Evolutionary conservation across 2,329 filamentous ascomycete genomes (phyloP), one percentile per base, ranked within the genome.

Genomic region (Calonectria henricotiae): DNA sequence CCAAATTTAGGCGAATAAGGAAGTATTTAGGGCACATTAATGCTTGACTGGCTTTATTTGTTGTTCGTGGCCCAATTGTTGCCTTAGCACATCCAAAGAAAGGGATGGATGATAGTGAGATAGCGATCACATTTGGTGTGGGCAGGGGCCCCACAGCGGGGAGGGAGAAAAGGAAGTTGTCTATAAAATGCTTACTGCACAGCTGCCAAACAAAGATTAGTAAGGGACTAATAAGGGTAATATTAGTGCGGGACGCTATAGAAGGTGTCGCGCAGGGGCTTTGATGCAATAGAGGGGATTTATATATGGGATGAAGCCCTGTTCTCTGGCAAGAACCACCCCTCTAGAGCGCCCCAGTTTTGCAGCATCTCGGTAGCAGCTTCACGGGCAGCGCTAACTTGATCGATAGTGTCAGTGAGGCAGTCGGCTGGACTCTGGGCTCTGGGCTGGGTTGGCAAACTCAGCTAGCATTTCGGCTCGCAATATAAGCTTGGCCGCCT

Each of bases 401-500:
- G 41, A n/a, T 23, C 11, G 39, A 46, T 37, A 51, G 43, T 49
- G 30, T 62, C 49, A 32, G 63, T 15, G 3, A 32, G 39, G 3
- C 39, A 41, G 17, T 66, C 51, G 20, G 51, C n/a, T 20, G 51
- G 41, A 9, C 23, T 66, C 25, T 66, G 63, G 41, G 15, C 23
- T 66, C 25, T 66, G 63, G 15, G 63, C 63, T 41, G 39, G 27
- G 30, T 30, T 12, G 27, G 51, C 41, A 30, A 66, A 51, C 63
- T 66, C 49, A 44, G 63, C 43, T 51, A 66, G 23, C 13, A 27
- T 66, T 49, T 66, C 51, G 30, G 49, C 65, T 61, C 44, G 64
- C 23, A 43, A 87, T 86, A 32, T 87, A 82, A 37, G 85, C 80
- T 2, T 83, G 82, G 1, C 88, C 85, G 3, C 79, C 83, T 32